These are phyloP conservation scores for Podila verticillata DNA, from an alignment of 192 early-diverging fungal species.

Conservation along the genomic window DNA sequence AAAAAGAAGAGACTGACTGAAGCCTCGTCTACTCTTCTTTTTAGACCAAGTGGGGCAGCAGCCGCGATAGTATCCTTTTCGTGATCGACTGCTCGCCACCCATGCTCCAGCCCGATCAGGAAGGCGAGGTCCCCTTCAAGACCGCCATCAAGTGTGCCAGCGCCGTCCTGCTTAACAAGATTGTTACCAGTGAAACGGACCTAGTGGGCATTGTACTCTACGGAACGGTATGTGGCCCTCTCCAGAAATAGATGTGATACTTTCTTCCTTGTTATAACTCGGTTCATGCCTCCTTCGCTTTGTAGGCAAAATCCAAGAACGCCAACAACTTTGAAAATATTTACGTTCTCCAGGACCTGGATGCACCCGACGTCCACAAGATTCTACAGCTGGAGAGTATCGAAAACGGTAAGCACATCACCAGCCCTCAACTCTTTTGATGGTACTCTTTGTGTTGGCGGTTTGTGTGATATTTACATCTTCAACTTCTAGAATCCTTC, in stretches of 20 bases:
- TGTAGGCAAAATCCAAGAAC: constrained; percentile 59
- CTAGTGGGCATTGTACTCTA: constrained; percentile 57
- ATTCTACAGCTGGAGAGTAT: constrained; percentile 69
- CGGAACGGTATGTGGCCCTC: constrained; percentile 54
- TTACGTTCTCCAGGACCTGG: constrained; percentile 68
- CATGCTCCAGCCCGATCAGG: constrained; percentile 47
- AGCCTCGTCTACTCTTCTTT: background rate
- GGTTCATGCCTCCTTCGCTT: too few species aligned
- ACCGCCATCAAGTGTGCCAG: constrained; percentile 51
- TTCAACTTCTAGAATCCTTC: constrained; percentile 25
- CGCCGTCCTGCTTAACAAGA: constrained; percentile 54
- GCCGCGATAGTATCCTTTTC: constrained; percentile 61
- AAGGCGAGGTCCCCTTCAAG: constrained; percentile 53
- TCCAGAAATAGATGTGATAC: background rate
- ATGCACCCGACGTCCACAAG: constrained; percentile 64
- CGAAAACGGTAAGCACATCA: constrained; percentile 51
- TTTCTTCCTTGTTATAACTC: background rate
- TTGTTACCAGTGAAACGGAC: constrained; percentile 52
- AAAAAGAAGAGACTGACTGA: background rate
- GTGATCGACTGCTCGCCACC: constrained; percentile 60
- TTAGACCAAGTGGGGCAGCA: constrained; percentile 39
- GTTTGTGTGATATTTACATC: background rate
- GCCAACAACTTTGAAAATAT: constrained; percentile 65
- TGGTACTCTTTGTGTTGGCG: background rate
- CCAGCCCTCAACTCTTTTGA: background rate